Base-by-base conservation (phyloP, 768 basidiomycete species). In the Russula sp. region DNA sequence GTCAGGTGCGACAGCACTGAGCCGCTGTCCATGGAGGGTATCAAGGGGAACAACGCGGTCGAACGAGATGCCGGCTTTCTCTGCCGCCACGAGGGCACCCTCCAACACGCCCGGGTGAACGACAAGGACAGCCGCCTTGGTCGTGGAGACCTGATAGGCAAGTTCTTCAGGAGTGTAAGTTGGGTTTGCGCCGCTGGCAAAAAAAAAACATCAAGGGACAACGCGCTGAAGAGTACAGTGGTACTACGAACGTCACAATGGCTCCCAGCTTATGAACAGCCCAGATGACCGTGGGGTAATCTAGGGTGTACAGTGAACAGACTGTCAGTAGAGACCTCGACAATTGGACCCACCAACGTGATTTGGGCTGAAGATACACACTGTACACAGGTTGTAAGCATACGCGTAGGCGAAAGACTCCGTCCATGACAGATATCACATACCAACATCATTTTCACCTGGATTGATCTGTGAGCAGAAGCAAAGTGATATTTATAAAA, bases 171-270 rank as follows among this genome's bases (percentile, higher is more conserved):
- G 68, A 16, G 80, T 82, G 70, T 81, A 88, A 6, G 74, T 73
- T 3, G 87, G 87, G 66, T 88, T 88, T 11, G 84, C 82, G 18
- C 83, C 83, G 13, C 85, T 86, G 45, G 7, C 20, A 9, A 18
- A 9, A 4, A 42, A 9, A 18, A 50, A 18, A 18, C 39, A 22
- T 47, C 57, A 54, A 37, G 48, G 51, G n/a, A 56, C 35, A 18
- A 59, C n/a, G 37, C 18, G 7, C 32, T 11, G 14, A 40, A 18
- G 9, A 11, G 47, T 16, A 14, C 9, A 35, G 16, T n/a, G 11
- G 31, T 32, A n/a, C 6, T 37, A 61, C 70, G 48, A 50, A 68
- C 68, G 71, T 67, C 10, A 69, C 57, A 49, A 70, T 70, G 16
- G 66, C 68, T 2, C 71, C 71, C n/a, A 71, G 59, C 39, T 62